Percentiles rank a stretch among this genome's conserved stretches.
Evolutionary conservation across 2,329 filamentous ascomycete genomes (phyloP).

Genomic region (Didymella sp.): DNA sequence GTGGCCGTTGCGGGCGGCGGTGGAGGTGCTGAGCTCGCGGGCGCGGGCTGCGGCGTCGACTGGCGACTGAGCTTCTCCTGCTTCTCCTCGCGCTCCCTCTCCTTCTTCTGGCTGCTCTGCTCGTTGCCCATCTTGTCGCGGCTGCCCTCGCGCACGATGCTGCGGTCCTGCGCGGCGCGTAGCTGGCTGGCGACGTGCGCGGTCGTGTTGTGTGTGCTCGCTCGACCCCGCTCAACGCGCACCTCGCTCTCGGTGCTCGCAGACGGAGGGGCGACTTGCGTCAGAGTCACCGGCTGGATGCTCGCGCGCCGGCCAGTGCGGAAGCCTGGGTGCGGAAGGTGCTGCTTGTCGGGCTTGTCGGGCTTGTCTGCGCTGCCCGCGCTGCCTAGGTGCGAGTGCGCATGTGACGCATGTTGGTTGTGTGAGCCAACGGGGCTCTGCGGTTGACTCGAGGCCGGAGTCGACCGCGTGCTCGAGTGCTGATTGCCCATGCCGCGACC

Average conservation of each 20-base stretch:
- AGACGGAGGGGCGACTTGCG: constrained; percentile 48
- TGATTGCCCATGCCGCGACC: constrained; percentile 45
- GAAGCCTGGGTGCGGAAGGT: constrained; percentile 24
- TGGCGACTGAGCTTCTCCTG: constrained; percentile 14
- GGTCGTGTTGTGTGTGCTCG: constrained; percentile 36
- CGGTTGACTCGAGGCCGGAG: constrained; percentile 32
- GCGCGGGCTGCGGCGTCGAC: constrained; percentile 18
- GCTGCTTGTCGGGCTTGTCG: constrained; percentile 7
- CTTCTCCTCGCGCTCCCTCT: constrained; percentile 11
- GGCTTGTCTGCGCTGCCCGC: not conserved
- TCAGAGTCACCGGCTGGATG: constrained; percentile 51
- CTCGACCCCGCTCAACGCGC: constrained; percentile 42
- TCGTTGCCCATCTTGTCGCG: constrained; percentile 50
- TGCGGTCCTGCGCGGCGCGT: constrained; percentile 43
- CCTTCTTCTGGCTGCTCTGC: constrained; percentile 45
- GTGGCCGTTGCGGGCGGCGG: constrained; percentile 42
- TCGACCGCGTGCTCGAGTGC: constrained; percentile 35
- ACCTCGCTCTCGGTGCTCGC: constrained; percentile 45
- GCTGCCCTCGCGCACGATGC: constrained; percentile 20
- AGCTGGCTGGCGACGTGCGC: constrained; percentile 38
- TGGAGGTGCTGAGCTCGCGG: not conserved
- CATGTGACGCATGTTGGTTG: constrained; percentile 17
- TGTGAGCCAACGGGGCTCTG: constrained; percentile 31
- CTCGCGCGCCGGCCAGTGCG: constrained; percentile 49
- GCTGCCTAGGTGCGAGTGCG: constrained; percentile 11